These are phyloP conservation scores for Verticillium klebahnii DNA, from an alignment of 2,329 filamentous ascomycete genomes.

Conservation along the genomic window DNA sequence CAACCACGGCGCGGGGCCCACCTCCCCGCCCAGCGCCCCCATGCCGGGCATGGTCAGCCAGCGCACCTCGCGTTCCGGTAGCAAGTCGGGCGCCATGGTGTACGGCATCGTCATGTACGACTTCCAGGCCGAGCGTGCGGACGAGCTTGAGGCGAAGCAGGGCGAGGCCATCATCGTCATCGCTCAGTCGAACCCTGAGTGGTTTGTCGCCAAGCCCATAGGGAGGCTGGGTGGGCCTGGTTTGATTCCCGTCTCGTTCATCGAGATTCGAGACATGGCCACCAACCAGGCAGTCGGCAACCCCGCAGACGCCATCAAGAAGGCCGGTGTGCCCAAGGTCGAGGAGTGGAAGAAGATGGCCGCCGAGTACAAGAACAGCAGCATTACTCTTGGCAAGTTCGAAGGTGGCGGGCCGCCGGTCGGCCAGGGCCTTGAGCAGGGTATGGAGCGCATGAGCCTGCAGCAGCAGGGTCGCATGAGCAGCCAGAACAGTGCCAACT, in stretches of 20 bases:
- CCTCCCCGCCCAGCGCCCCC: conserved; percentile 7
- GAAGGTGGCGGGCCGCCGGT: conserved; percentile 46
- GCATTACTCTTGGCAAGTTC: conserved; percentile 91
- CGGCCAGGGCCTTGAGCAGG: conserved; percentile 54
- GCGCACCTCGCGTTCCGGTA: conserved; percentile 44
- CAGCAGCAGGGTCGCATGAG: conserved; percentile 48
- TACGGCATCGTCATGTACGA: conserved; percentile 97
- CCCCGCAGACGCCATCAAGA: conserved; percentile 77
- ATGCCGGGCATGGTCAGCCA: conserved; percentile 30
- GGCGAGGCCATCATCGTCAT: conserved; percentile 98
- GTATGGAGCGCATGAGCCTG: conserved; percentile 76
- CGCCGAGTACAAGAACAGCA: conserved; percentile 98
- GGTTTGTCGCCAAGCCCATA: conserved; percentile 99
- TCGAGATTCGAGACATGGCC: conserved; percentile 92
- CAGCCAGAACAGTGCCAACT: conserved; percentile 40
- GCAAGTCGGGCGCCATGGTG: conserved; percentile 72
- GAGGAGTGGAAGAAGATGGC: conserved; percentile 99
- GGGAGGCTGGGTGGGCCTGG: conserved; percentile 92
- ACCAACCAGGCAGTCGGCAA: conserved; percentile 79
- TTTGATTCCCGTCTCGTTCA: conserved; percentile 92
- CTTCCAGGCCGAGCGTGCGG: conserved; percentile 90
- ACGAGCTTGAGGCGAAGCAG: conserved; percentile 91
- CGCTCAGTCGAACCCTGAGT: conserved; percentile 96
- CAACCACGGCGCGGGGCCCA: conserved; percentile 6
- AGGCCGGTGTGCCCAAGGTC: conserved; percentile 87